Evolutionary conservation across 306 rosid genomes (phyloP).

Genomic region (Prinsepia uniflora): DNA sequence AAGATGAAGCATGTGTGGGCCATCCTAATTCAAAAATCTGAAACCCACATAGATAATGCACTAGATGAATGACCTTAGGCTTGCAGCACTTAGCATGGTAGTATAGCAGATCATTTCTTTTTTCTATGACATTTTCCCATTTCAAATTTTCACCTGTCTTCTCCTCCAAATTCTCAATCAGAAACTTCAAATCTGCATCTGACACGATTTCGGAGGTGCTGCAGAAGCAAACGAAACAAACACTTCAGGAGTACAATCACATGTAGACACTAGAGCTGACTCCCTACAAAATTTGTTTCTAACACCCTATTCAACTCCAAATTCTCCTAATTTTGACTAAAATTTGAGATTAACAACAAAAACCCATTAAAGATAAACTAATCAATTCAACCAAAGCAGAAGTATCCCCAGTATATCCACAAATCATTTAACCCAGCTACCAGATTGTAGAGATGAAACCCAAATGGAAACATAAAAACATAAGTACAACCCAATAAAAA

Average conservation of each 20-base stretch:
- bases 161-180: constrained; percentile 60
- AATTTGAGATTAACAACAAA: neutral
- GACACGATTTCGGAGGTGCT: constrained; percentile 57
- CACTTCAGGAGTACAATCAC: constrained; percentile 21
- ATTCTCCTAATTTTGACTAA: neutral
- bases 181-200: constrained; percentile 63
- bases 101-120: constrained; percentile 46
- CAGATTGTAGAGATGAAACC: neutral
- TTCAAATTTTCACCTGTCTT: constrained; percentile 41
- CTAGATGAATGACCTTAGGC: constrained; percentile 57
- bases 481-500: neutral
- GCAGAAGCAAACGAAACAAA: constrained; percentile 38
- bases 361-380: neutral
- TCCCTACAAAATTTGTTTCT: neutral
- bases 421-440: neutral
- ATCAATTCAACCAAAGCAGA: neutral
- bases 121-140: constrained; percentile 78
- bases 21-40: neutral
- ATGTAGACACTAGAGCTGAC: neutral
- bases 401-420: neutral
- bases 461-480: neutral
- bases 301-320: neutral
- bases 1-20: neutral
- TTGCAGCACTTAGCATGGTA: constrained; percentile 81
- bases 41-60: neutral